A percentile compares a stretch with the other conserved stretches of the same genome.
Conservation (phyloP, 139 green algal genomes). For the Picochlorum sp. region DNA sequence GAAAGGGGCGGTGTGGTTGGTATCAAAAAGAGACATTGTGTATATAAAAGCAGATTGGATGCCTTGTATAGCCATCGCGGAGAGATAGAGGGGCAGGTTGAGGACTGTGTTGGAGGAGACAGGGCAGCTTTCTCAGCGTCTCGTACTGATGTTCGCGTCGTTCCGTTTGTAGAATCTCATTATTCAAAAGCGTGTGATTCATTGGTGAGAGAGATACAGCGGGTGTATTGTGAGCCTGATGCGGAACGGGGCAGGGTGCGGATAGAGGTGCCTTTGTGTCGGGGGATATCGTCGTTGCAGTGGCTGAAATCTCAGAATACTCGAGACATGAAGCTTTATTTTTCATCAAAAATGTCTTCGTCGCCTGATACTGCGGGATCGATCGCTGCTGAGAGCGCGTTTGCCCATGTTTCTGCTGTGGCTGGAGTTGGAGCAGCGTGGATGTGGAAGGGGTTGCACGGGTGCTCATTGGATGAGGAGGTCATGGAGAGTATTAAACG, state of each 20-base stretch:
- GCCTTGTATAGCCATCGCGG: too few relatives aligned
- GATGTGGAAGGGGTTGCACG: slow-evolving; percentile 57
- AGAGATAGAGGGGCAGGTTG: too few relatives aligned
- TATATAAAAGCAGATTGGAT: too few relatives aligned
- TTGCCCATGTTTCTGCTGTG: slow-evolving; percentile 38
- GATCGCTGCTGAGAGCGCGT: slow-evolving; percentile 32
- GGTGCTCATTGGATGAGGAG: slow-evolving; percentile 30
- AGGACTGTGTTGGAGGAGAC: too few relatives aligned
- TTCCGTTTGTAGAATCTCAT: too few relatives aligned
- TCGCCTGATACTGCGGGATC: slow-evolving; percentile 50
- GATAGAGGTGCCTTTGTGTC: slow-evolving; percentile 40
- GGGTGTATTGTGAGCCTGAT: background rate
- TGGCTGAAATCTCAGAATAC: slow-evolving; percentile 39
- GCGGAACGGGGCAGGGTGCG: slow-evolving; percentile 23
- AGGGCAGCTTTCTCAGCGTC: too few relatives aligned
- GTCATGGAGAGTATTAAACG: slow-evolving; percentile 47
- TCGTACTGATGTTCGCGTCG: too few relatives aligned
- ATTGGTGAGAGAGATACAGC: too few relatives aligned
- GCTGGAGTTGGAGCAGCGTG: slow-evolving; percentile 65
- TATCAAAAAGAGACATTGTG: too few relatives aligned
- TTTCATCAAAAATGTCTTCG: slow-evolving; percentile 58
- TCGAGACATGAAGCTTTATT: slow-evolving; percentile 44
- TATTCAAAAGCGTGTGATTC: too few relatives aligned
- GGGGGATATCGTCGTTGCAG: slow-evolving; percentile 14
- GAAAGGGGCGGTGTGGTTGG: too few relatives aligned